Base-by-base conservation (phyloP, 2,329 filamentous ascomycete genomes). In the Zymoseptoria passerinii region DNA sequence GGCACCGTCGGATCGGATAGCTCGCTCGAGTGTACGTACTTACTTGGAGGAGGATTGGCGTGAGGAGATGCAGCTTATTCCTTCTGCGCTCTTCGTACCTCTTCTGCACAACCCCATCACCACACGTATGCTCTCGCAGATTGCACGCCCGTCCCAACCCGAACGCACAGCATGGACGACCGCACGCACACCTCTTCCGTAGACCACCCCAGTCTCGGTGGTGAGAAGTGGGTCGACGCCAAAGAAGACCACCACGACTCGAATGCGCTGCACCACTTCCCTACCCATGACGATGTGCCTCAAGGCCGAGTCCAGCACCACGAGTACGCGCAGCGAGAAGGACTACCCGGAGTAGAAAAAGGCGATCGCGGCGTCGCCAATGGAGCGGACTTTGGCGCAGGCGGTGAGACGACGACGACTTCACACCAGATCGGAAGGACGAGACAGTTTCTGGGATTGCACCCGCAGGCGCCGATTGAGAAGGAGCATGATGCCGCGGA, bases 381-480 rank as follows among this genome's bases (percentile, higher is more conserved):
- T 18, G 50, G 50, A 18, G 50, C 50, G 8, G 50, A 52, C 9
- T 52, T 52, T 18, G 20, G 18, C 19, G 35, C 35, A 16, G 50
- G n/a, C n/a, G 50, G 23, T 2, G 10, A 20, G 20, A 23, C 23
- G 13, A 23, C 23, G 13, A 27, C 19, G 7, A 52, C 50, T 5
- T 52, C 50, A 8, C n/a, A 18, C 7, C 19, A 28, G 9, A 13
- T 52, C 28, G 50, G 28, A 28, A 52, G 23, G 10, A 52, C 19
- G 8, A 27, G 50, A 52, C 19, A 27, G 2, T 18, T 52, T 19
- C 60, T 73, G 0, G 75, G 75, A 8, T 68, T 77, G 1, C 70
- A 75, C 57, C 75, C 76, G 1, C 64, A 66, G 5, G 74, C 74
- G 4, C 75, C 75, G 0, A 71, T 77, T 4, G 62, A 70, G n/a